Evolutionary conservation across 495 filamentous ascomycete species (phyloP).

Genomic region (Penicillium chermesinum): DNA sequence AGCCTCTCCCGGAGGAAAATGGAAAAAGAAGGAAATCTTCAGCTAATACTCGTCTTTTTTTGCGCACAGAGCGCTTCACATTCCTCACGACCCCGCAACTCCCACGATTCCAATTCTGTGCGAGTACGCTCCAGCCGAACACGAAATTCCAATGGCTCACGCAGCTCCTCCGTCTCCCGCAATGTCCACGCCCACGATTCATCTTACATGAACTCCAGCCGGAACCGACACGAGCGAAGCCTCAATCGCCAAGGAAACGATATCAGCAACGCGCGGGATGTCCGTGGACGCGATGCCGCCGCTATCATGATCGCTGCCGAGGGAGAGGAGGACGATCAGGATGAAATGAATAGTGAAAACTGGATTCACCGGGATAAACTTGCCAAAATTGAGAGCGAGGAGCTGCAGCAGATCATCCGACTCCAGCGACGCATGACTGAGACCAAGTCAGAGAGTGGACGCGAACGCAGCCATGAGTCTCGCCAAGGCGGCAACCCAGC

Average conservation of each 20-base stretch:
- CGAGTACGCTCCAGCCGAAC: slow-evolving; percentile 24
- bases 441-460: slow-evolving; percentile 54
- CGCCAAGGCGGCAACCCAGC: slow-evolving; percentile 25
- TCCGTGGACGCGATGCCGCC: slow-evolving; percentile 39
- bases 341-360: slow-evolving; percentile 40
- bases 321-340: slow-evolving; percentile 12
- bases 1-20: background rate
- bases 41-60: slow-evolving; percentile 8
- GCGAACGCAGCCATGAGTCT: slow-evolving; percentile 50
- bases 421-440: slow-evolving; percentile 57
- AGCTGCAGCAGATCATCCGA: slow-evolving; percentile 78
- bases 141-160: slow-evolving; percentile 38
- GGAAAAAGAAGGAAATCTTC: background rate
- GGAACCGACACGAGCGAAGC: slow-evolving; percentile 46
- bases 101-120: slow-evolving; percentile 32
- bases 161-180: slow-evolving; percentile 38
- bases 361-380: slow-evolving; percentile 98
- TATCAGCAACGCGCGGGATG: slow-evolving; percentile 51
- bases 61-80: slow-evolving; percentile 20
- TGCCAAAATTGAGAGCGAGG: slow-evolving; percentile 85
- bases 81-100: slow-evolving; percentile 33
- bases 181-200: slow-evolving; percentile 26
- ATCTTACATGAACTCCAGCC: slow-evolving; percentile 18
- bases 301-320: slow-evolving; percentile 19
- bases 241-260: slow-evolving; percentile 48